phyloP scores from a whole-genome alignment of 495 filamentous ascomycete species.

The Penicillium samsonianum region DNA sequence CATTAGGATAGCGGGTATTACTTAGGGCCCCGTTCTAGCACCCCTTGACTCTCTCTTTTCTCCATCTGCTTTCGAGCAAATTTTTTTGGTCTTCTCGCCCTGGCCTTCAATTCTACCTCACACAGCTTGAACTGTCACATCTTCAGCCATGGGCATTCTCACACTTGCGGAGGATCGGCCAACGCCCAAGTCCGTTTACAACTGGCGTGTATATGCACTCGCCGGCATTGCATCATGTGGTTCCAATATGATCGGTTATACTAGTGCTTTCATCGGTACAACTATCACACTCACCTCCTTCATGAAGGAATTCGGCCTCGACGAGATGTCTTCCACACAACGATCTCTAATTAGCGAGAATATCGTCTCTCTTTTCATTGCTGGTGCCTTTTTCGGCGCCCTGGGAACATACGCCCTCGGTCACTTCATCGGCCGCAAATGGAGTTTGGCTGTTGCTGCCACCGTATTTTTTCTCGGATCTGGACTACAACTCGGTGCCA shows the following conservation, averaged over 20 bases:
- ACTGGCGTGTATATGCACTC: slow-evolving; percentile 69
- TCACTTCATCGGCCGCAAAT: slow-evolving; percentile 58
- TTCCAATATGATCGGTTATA: slow-evolving; percentile 73
- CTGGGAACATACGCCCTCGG: slow-evolving; percentile 60
- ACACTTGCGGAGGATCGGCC: slow-evolving; percentile 64
- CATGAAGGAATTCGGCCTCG: slow-evolving; percentile 56
- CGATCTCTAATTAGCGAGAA: slow-evolving; percentile 59
- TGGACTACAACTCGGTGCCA: slow-evolving; percentile 63
- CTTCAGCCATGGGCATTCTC: slow-evolving; percentile 56
- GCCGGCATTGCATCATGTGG: slow-evolving; percentile 66
- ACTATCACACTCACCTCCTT: slow-evolving; percentile 65
- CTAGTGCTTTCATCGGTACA: slow-evolving; percentile 70
- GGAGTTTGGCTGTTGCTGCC: slow-evolving; percentile 54
- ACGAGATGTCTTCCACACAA: slow-evolving; percentile 37
- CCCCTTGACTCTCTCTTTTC: slow-evolving; percentile 1
- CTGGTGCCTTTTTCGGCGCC: slow-evolving; percentile 67
- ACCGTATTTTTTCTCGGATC: slow-evolving; percentile 63
- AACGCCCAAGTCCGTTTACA: slow-evolving; percentile 68
- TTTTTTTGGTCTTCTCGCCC: not conserved
- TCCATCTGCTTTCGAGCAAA: slow-evolving; percentile 9
- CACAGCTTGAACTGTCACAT: slow-evolving; percentile 19
- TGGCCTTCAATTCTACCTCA: slow-evolving; percentile 1
- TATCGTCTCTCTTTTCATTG: slow-evolving; percentile 70
- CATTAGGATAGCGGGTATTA: slow-evolving; percentile 24
- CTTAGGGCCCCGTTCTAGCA: slow-evolving; percentile 25